These are phyloP conservation scores for Aspergillus incahuasiensis DNA, from an alignment of 495 filamentous ascomycete species.

Conservation along the genomic window DNA sequence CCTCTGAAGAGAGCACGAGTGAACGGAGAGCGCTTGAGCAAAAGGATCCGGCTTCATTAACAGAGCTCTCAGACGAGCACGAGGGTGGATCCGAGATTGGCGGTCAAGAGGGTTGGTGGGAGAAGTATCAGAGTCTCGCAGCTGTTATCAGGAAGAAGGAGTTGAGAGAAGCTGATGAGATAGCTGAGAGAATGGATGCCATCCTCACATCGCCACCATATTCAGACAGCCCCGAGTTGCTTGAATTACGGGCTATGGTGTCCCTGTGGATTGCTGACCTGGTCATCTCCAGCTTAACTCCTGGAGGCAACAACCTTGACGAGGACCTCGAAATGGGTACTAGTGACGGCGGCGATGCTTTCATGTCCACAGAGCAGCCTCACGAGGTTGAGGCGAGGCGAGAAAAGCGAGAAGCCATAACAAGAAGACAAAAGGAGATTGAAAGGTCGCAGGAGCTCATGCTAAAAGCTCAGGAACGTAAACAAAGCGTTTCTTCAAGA, in stretches of 20 bases:
- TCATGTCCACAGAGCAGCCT: constrained; percentile 16
- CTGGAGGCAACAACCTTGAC: not conserved
- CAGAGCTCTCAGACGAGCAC: constrained; percentile 29
- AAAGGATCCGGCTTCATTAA: constrained; percentile 18
- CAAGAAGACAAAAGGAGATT: constrained; percentile 29
- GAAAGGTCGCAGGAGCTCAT: constrained; percentile 33
- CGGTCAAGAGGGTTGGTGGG: constrained; percentile 4
- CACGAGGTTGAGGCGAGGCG: constrained; percentile 26
- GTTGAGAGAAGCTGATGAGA: constrained; percentile 46
- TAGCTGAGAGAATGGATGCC: constrained; percentile 60
- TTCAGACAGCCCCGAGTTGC: constrained; percentile 51
- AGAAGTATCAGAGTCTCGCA: constrained; percentile 19
- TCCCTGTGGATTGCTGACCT: constrained; percentile 66
- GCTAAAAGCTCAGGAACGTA: constrained; percentile 31
- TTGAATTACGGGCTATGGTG: constrained; percentile 62
- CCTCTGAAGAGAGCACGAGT: constrained; percentile 46
- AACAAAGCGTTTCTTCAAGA: constrained; percentile 31
- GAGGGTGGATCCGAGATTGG: constrained; percentile 21
- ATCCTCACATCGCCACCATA: constrained; percentile 61
- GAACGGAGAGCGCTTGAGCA: constrained; percentile 24
- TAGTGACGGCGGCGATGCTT: constrained; percentile 13
- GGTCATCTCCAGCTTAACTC: constrained; percentile 28
- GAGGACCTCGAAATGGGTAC: constrained; percentile 16
- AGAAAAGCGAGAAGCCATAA: constrained; percentile 31
- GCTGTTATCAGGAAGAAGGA: constrained; percentile 28